These are phyloP conservation scores for Akanthomyces uredinophilus DNA, from an alignment of 2,329 filamentous ascomycete genomes.

Conservation along the genomic window DNA sequence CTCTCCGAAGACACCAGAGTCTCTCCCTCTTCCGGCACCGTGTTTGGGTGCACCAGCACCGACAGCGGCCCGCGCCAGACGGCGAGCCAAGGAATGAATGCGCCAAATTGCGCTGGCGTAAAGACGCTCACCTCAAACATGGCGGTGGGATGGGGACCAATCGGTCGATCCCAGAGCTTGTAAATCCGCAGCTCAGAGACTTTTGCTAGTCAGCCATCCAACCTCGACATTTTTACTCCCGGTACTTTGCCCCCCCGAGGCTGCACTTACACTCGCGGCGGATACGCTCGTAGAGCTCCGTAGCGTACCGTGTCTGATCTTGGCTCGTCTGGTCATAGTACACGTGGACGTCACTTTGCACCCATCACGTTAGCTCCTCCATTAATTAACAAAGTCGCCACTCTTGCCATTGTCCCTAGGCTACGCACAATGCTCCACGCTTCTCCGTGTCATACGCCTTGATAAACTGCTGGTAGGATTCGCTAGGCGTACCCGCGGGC, in stretches of 20 bases:
- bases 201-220: conserved; percentile 27
- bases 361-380: background rate
- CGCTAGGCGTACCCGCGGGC: conserved; percentile 53
- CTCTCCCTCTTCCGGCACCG: conserved; percentile 40
- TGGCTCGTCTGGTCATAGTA: conserved; percentile 68
- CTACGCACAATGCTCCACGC: conserved; percentile 64
- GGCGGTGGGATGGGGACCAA: conserved; percentile 76
- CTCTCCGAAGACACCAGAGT: conserved; percentile 29
- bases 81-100: conserved; percentile 80
- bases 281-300: conserved; percentile 71
- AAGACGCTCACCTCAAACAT: conserved; percentile 95
- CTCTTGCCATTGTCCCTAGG: conserved; percentile 16
- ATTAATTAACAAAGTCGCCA: background rate
- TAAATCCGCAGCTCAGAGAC: conserved; percentile 85
- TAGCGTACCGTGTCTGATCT: conserved; percentile 61
- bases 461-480: conserved; percentile 65
- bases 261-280: conserved; percentile 65
- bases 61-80: conserved; percentile 77
- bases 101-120: conserved; percentile 81
- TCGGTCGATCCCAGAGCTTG: conserved; percentile 65
- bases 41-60: conserved; percentile 79
- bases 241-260: background rate
- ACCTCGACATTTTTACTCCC: background rate
- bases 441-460: conserved; percentile 60
- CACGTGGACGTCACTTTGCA: conserved; percentile 67